Evolutionary conservation across 306 rosid genomes (phyloP), one percentile per base, ranked within the genome.

Genomic region (Acacia acuminata): DNA sequence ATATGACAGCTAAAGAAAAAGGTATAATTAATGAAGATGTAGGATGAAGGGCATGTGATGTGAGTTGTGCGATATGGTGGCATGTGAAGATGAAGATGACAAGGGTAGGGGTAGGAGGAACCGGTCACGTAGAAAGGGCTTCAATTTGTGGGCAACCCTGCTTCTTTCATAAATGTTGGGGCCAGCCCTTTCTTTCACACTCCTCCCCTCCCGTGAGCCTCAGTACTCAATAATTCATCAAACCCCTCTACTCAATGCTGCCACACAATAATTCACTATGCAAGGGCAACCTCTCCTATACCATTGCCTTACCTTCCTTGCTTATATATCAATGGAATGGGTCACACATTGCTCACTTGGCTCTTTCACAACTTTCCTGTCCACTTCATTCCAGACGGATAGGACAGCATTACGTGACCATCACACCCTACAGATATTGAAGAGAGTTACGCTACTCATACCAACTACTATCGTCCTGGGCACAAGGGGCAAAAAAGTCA

Each of bases 161-260:
- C 12, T 36, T 65, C 44, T 71, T 48, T 77, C 79, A 85, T 73
- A 75, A 77, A 80, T 60, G 67, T 50, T 22, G 30, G 65, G 65
- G 65, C 32, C 32, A 43, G 24, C 60, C 60, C 4, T 5, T 8
- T 22, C 56, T 50, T 50, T 50, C 56, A 48, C 60, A 38, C 8
- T 36, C 40, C 40, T 36, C 40, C 8, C 60, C 42, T 43, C 89
- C 69, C 63, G 43, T 84, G 85, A 87, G 44, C 63, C 64, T 24
- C 30, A 67, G n/a, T 3, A 68, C 73, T 70, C 73, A 78, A 84
- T 81, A 43, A 81, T 81, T 48, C 44, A 71, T 65, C 34, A 7
- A 56, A 20, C 63, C 50, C 50, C 38, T 43, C 47, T 44, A 2
- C 16, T 45, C 13, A 45, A 11, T 45, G 5, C 16, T 14, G 51